Percentiles rank a stretch among this genome's conserved stretches.
These are phyloP conservation scores for Microdochium bolleyi DNA, from an alignment of 2,329 filamentous ascomycete genomes.

Conservation along the genomic window DNA sequence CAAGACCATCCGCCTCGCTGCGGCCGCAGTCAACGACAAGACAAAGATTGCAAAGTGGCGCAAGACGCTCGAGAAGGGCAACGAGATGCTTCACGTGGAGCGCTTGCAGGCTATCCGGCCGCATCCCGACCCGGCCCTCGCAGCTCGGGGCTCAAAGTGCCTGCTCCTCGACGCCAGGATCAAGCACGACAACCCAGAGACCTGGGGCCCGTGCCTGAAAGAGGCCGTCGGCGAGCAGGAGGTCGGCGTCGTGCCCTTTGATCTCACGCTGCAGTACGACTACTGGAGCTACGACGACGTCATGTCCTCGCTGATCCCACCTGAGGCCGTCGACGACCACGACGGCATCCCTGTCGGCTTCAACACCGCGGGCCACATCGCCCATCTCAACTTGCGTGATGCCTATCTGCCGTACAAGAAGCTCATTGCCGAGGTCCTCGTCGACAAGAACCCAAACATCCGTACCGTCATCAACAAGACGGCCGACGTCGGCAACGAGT, in stretches of 20 bases:
- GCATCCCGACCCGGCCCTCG: conserved; percentile 50
- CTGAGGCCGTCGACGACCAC: conserved; percentile 64
- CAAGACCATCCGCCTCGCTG: conserved; percentile 67
- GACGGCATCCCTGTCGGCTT: conserved; percentile 76
- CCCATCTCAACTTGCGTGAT: conserved; percentile 83
- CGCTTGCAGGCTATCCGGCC: conserved; percentile 54
- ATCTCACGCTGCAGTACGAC: conserved; percentile 70
- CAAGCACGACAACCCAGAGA: conserved; percentile 49
- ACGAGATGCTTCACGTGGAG: conserved; percentile 58
- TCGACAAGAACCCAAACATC: conserved; percentile 81
- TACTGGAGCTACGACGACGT: conserved; percentile 87
- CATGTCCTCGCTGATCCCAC: conserved; percentile 71
- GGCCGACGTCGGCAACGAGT: conserved; percentile 78
- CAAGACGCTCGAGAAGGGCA: conserved; percentile 54
- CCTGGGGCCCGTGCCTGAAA: conserved; percentile 65
- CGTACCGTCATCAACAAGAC: conserved; percentile 94
- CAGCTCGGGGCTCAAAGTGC: conserved; percentile 51
- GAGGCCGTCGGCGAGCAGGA: conserved; percentile 62
- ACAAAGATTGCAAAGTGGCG: conserved; percentile 68
- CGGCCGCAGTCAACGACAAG: conserved; percentile 68
- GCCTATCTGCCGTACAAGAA: conserved; percentile 79
- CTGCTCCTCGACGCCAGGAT: conserved; percentile 51
- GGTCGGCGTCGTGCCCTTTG: conserved; percentile 65
- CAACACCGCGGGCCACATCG: conserved; percentile 83
- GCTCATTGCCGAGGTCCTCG: conserved; percentile 74